phyloP scores from a whole-genome alignment of 1,139 yeast genomes.

The Zygosaccharomyces sapae region DNA sequence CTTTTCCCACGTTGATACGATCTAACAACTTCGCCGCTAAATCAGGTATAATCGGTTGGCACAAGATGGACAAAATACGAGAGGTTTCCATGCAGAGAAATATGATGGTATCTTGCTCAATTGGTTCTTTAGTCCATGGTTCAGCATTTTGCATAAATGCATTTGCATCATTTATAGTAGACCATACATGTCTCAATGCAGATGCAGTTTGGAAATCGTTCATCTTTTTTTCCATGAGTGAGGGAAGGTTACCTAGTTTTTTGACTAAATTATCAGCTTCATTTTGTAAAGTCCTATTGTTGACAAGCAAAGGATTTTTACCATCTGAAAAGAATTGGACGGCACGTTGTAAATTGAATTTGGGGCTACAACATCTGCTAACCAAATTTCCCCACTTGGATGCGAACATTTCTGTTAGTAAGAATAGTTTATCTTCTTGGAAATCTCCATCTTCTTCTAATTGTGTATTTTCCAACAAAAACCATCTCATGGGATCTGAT shows the following conservation, averaged over 20 bases:
- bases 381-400: constrained; percentile 82
- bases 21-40: constrained; percentile 57
- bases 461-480: constrained; percentile 70
- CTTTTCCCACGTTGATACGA: constrained; percentile 50
- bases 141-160: constrained; percentile 53
- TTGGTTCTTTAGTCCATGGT: constrained; percentile 51
- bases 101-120: constrained; percentile 50
- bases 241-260: constrained; percentile 34
- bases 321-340: constrained; percentile 18
- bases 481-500: constrained; percentile 70
- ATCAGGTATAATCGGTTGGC: constrained; percentile 70
- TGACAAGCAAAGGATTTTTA: constrained; percentile 2
- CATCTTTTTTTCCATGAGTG: constrained; percentile 44
- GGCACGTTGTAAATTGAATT: constrained; percentile 57
- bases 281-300: constrained; percentile 8
- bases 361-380: constrained; percentile 66
- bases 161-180: constrained; percentile 58
- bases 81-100: constrained; percentile 66
- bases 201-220: constrained; percentile 50
- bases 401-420: constrained; percentile 61
- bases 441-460: constrained; percentile 77
- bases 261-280: constrained; percentile 21
- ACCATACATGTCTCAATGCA: constrained; percentile 64
- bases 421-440: constrained; percentile 53
- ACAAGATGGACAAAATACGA: constrained; percentile 61